Base-by-base conservation (phyloP, 306 rosid genomes). In the Arachis stenosperma region DNA sequence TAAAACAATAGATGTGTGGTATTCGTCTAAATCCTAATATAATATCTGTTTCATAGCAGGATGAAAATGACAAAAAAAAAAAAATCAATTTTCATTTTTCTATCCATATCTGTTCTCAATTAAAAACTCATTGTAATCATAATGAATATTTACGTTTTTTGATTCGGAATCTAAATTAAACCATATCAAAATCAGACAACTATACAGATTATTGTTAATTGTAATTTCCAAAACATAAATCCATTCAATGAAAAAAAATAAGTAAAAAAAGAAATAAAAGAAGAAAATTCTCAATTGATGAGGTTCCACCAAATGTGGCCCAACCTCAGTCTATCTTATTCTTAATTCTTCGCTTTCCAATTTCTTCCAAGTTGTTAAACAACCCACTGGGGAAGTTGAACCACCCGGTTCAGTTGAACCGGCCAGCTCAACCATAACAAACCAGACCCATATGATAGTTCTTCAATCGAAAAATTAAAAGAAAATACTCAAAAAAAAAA, bases 301-400 rank as follows among this genome's bases (percentile, higher is more conserved):
- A 3, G 30, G 11, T 27, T 27, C 47, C 50, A 69, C 43, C 61
- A 48, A 51, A 6, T 51, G 39, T 50, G 78, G 68, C 73, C 56
- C 71, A 71, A 41, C 67, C 72, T 70, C 71, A 65, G 36, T 73
- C 12, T 66, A 9, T 9, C 11, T 36, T 52, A 47, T 4, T 36
- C 46, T 80, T 13, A 52, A 42, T 7, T 50, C 15, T 50, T 50
- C 54, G 4, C 0, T 4, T 40, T 36, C 48, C 43, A 14, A 5
- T 4, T 13, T 4, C 2, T 50, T 36, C 42, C 5, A 59, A 60
- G 84, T 83, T 60, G 86, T 75, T 71, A 51, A 75, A 66, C 84
- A 11, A 78, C 58, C 65, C 46, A 17, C 0, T 12, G 10, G 30
- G 61, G 13, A 13, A 30, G 67, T 57, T 62, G 76, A 67, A 77